These are phyloP conservation scores for Wallacemonas sp. DNA, from an alignment of 208 protist genomes.

Conservation along the genomic window DNA sequence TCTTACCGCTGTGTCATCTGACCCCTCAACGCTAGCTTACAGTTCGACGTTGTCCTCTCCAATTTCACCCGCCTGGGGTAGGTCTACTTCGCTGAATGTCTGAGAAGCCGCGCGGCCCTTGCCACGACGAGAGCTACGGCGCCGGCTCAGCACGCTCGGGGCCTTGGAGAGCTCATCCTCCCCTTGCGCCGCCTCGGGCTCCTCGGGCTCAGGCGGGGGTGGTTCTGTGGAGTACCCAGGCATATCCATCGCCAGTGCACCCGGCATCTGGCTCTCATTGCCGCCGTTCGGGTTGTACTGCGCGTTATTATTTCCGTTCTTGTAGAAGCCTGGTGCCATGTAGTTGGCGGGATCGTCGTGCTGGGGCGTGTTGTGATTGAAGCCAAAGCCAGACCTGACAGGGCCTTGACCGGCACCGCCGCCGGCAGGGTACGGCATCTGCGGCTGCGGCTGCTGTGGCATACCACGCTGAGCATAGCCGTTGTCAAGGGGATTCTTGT, in stretches of 20 bases:
- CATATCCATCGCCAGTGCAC: slow-evolving; percentile 4
- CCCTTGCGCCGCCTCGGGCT: neutral
- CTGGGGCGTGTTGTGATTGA: slow-evolving; percentile 22
- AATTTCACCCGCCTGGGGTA: slow-evolving; percentile 42
- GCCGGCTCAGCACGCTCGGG: slow-evolving; percentile 24
- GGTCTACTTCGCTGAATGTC: slow-evolving; percentile 44
- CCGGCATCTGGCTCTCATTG: neutral
- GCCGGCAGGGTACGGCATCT: no score
- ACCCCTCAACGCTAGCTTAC: no score
- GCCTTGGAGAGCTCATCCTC: slow-evolving; percentile 3
- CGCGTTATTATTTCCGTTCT: slow-evolving; percentile 15
- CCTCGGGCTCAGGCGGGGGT: slow-evolving; percentile 3
- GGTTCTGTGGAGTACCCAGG: slow-evolving; percentile 10
- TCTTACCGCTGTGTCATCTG: neutral
- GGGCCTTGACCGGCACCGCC: no score
- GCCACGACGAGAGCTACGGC: slow-evolving; percentile 23
- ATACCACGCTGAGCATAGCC: neutral
- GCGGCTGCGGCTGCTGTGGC: neutral
- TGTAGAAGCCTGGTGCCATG: slow-evolving; percentile 26
- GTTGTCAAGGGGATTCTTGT: slow-evolving; percentile 9
- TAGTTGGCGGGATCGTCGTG: slow-evolving; percentile 14
- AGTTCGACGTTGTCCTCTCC: slow-evolving; percentile 35
- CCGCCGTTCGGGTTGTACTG: slow-evolving; percentile 21
- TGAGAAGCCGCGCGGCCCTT: slow-evolving; percentile 25
- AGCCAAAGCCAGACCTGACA: slow-evolving; percentile 17